phyloP scores from a whole-genome alignment of 768 basidiomycete species.

The Coprinellus aureogranulatus region DNA sequence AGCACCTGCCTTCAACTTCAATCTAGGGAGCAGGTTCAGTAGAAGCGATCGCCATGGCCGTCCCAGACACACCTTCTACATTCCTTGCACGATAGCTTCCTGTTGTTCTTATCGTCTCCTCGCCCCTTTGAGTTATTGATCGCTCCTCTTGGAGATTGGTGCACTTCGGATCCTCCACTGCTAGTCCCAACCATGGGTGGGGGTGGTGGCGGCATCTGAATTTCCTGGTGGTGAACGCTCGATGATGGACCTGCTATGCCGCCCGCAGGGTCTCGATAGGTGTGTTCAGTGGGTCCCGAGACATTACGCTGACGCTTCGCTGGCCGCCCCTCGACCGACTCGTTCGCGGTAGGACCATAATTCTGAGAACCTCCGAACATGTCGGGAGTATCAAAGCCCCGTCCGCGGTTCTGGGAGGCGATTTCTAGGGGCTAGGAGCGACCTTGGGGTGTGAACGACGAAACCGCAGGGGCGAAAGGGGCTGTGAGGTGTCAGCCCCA shows the following conservation, averaged over 20 bases:
- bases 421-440: background rate
- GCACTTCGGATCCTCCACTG: background rate
- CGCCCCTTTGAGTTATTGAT: background rate
- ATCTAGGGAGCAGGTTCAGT: slow-evolving; percentile 22
- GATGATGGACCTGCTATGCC: background rate
- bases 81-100: slow-evolving; percentile 50
- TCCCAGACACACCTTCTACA: slow-evolving; percentile 42
- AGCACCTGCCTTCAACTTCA: slow-evolving; percentile 48
- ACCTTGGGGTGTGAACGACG: background rate
- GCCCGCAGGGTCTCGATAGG: slow-evolving; percentile 5
- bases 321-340: slow-evolving; percentile 20
- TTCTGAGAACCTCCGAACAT: slow-evolving; percentile 24
- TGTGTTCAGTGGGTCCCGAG: slow-evolving; percentile 15
- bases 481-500: background rate
- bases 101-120: slow-evolving; percentile 22
- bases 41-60: background rate
- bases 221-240: background rate
- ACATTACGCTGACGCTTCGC: slow-evolving; percentile 32
- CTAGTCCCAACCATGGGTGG: background rate
- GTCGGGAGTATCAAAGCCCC: slow-evolving; percentile 10
- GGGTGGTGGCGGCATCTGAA: background rate
- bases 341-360: slow-evolving; percentile 13
- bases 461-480: slow-evolving; percentile 10
- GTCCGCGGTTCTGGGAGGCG: background rate
- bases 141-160: background rate